phyloP scores from a whole-genome alignment of 2,329 filamentous ascomycete species.

The Calonectria fujianensis region DNA sequence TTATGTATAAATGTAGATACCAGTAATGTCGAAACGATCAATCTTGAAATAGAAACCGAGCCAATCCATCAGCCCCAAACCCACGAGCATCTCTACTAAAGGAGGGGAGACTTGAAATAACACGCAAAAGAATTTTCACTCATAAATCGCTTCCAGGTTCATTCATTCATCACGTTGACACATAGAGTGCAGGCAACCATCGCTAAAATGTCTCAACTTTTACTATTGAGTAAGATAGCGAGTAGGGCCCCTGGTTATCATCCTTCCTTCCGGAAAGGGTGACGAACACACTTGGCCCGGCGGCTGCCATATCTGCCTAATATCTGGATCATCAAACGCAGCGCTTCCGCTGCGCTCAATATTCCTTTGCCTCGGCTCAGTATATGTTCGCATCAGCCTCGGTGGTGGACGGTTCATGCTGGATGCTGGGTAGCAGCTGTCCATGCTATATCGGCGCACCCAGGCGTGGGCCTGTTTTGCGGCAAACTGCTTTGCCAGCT shows the following conservation, averaged over 20 bases:
- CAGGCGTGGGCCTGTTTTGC: neutral
- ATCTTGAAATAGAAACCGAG: neutral
- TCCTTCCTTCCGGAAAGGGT: neutral
- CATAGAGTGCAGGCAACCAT: neutral
- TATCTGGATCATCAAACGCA: neutral
- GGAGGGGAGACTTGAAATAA: neutral
- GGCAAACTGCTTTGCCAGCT: constrained; percentile 1
- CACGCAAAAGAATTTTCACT: neutral
- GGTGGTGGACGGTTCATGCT: neutral
- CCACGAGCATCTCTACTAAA: neutral
- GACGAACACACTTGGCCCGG: neutral
- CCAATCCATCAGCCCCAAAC: neutral
- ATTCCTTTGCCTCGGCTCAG: neutral
- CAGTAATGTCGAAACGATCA: neutral
- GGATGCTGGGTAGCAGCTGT: neutral
- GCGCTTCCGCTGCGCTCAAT: neutral
- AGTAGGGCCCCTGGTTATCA: neutral
- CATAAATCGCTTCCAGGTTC: neutral
- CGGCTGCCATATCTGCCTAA: neutral
- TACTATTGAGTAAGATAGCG: neutral
- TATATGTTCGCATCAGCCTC: neutral
- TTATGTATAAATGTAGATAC: neutral
- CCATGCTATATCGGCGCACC: neutral
- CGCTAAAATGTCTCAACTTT: neutral
- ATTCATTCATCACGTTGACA: neutral